Percentiles rank a stretch among this genome's conserved stretches.
These are phyloP conservation scores for Carallia brachiata DNA, from an alignment of 345 rosid genomes.

Conservation along the genomic window DNA sequence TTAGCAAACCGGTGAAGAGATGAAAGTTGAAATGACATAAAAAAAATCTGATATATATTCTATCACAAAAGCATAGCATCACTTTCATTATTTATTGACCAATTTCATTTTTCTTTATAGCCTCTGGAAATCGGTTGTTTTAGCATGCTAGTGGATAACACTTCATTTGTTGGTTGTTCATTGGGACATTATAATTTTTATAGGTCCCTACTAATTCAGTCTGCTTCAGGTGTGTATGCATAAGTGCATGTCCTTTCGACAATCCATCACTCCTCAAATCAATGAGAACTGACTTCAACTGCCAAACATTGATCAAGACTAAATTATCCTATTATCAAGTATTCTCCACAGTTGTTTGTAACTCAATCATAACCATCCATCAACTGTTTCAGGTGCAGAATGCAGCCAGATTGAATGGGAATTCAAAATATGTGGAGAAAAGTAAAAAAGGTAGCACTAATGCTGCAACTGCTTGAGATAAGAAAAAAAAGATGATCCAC, in stretches of 20 bases:
- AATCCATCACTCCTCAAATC: not conserved
- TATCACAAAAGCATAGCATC: no score
- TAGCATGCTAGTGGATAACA: not conserved
- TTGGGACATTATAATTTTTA: constrained; percentile 1
- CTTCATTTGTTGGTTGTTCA: not conserved
- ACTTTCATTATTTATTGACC: no score
- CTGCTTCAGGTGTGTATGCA: constrained; percentile 1
- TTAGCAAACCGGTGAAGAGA: constrained; percentile 4
- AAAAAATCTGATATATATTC: no score
- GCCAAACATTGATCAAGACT: not conserved
- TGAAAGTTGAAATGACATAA: no score
- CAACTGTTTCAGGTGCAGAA: not conserved
- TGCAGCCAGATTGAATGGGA: not conserved
- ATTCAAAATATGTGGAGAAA: not conserved
- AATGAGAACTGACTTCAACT: not conserved
- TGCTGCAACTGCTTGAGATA: not conserved
- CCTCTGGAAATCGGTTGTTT: not conserved
- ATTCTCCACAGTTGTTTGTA: not conserved
- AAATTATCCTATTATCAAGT: not conserved
- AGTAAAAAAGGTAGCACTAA: no score
- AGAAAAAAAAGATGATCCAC: not conserved
- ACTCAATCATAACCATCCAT: not conserved
- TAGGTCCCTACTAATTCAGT: not conserved
- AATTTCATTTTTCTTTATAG: no score
- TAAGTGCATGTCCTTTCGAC: not conserved